Base-by-base conservation (phyloP, 352 stramenopile species). In the Pythium folliculosum region DNA sequence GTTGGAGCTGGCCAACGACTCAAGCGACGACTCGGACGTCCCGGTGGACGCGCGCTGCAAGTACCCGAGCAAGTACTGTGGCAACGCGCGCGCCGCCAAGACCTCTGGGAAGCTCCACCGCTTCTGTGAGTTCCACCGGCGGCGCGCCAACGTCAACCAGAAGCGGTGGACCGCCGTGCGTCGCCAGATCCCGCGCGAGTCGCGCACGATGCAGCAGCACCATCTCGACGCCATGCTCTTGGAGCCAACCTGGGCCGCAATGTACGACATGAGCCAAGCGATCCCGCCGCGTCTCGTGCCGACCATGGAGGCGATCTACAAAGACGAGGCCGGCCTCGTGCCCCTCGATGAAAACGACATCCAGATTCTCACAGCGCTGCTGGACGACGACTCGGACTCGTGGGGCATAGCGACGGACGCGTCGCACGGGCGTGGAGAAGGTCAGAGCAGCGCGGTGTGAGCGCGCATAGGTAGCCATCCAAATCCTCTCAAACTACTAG, bases 11-110 rank as follows among this genome's bases (percentile, higher is more conserved):
- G 51, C 51, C 25, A 44, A 40, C 32, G 51, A 58, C 10, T 45
- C 51, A 19, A 40, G 51, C 51, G 47, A 53, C 21, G 47, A 53
- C 6, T 56, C 50, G 23, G 50, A 56, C 17, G 19, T 73, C 55
- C 55, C 50, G 38, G n/a, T 69, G 62, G 27, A 53, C 48, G 32
- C 68, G 37, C 37, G 65, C 50, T 48, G 47, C 44, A 52, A 53
- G 55, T 63, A 63, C 44, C 56, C 56, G 51, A 55, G 56, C 43
- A 63, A 63, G 43, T 45, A 40, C 56, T 63, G 56, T 14, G 56
- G 43, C 47, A 72, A 75, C 23, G 25, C 55, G 5, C 71, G 71
- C 16, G 71, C 60, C 13, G 35, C 57, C 48, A 77, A 77, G 50
- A 49, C 48, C 1, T 60, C 64, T 14, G 71, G 71, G 1, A 70